Evolutionary conservation across 139 green algal genomes (phyloP), one percentile per base, ranked within the genome.

Genomic region (Micractinium conductrix): DNA sequence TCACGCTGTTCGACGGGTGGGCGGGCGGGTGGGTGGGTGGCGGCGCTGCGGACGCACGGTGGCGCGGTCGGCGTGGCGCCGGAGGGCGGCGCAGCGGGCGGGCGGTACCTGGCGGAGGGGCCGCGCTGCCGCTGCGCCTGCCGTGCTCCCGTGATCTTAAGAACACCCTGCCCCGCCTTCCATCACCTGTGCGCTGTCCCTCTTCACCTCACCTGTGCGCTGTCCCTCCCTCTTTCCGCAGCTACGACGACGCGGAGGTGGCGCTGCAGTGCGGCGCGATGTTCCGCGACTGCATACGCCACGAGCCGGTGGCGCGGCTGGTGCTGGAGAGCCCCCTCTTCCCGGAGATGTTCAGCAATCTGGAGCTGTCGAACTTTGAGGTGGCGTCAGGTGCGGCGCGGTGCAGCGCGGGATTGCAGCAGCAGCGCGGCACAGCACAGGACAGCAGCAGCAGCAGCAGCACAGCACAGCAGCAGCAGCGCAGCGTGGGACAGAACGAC

Each of bases 291-390:
- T 96, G 93, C 84, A 92, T 96, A 42, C 88, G 93, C 19, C 90
- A 96, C 72, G 91, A 97, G 73, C 58, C 80, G 19, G 69, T 97
- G 8, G 93, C 93, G 9, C 78, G 72, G 9, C 44, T 87, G 9
- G 78, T 90, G 55, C 81, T 93, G 37, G 48, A 88, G 28, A 87
- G 40, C 28, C 22, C 45, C n/a, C 44, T 87, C n/a, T 82, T 86
- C 40, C 44, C 83, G 33, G 87, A 88, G 33, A 84, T 91, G 71
- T 84, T 86, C 75, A 67, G 80, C 37, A 95, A 96, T 55, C 92
- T 99, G 70, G 91, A 98, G 84, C 88, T 95, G 28, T 71, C 87
- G 6, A 97, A 96, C 83, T 99, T 99, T 89, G 96, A 99, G 78
- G 91, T 99, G 7, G 94, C 96, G 2, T 96, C 92, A 19, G 81